Evolutionary conservation across 148 eudicot genomes (phyloP).

Genomic region (Arctostaphylos glauca): DNA sequence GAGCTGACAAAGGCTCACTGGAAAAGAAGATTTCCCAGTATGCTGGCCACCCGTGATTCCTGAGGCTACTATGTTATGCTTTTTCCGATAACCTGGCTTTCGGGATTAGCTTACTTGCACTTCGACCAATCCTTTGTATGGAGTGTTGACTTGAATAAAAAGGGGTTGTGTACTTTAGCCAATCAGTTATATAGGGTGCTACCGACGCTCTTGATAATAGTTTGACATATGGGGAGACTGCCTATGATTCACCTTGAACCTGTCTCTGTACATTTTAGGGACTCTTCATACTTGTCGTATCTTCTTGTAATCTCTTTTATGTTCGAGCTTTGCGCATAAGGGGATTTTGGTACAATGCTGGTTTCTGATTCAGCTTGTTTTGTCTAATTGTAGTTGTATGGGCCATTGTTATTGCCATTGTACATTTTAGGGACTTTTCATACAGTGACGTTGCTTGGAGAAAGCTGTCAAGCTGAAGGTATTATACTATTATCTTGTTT

Average conservation of each 20-base stretch:
- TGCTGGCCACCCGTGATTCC: constrained; percentile 22
- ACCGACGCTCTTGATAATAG: not conserved
- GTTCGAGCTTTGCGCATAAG: not conserved
- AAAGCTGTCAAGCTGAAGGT: not conserved
- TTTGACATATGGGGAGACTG: not conserved
- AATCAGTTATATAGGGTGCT: not conserved
- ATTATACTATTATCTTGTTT: not conserved
- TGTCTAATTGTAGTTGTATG: not conserved
- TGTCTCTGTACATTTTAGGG: not conserved
- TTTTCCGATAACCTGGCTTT: too few relatives aligned
- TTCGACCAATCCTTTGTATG: not conserved
- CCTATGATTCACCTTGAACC: not conserved
- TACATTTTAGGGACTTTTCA: too few relatives aligned
- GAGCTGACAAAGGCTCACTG: constrained; percentile 57
- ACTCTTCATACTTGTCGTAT: not conserved
- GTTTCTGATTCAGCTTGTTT: not conserved
- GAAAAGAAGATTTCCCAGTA: constrained; percentile 51
- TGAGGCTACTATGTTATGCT: not conserved
- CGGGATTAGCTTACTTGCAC: too few relatives aligned
- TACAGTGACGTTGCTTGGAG: not conserved
- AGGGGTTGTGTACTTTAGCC: not conserved
- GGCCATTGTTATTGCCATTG: not conserved
- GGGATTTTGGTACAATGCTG: not conserved
- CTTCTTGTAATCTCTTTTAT: not conserved
- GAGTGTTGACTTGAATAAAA: not conserved